Base-by-base conservation (phyloP, 495 filamentous ascomycete genomes). In the Annulohypoxylon maeteangense region DNA sequence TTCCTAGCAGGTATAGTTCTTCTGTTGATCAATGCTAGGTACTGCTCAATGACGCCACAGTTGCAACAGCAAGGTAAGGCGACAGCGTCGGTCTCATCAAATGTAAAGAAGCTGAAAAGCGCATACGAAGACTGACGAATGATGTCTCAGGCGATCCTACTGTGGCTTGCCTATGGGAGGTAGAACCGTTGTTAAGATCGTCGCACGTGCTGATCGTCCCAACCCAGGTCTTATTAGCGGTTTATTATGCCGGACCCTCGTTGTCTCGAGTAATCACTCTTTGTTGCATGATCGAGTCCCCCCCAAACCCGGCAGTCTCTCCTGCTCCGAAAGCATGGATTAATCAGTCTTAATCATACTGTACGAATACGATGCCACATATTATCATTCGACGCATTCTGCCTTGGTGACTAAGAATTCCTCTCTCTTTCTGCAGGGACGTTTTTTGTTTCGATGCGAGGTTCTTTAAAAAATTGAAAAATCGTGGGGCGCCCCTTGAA, bases 191-290 rank as follows among this genome's bases (percentile, higher is more conserved):
- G 62, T 44, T 56, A 66, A 73, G 71, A 74, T 74, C 67, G 67
- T 71, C 67, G 57, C 66, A 74, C 71, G 71, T 74, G 71, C 62
- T 70, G 71, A 74, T 74, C 71, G 71, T 59, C 71, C 62, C 40
- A 73, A 70, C 67, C 71, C 54, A 25, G 71, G 58, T 48, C 71
- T 70, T 74, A 74, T 74, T 67, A 70, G 34, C 29, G 23, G 71
- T 66, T 34, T 74, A 70, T 71, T 74, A 74, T 74, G 71, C 71
- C 71, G 71, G 62, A 16, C 51, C 40, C 56, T 62, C 14, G 50
- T 32, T 70, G 50, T 65, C 65, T 65, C 50, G 62, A 25, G 50
- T 65, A 70, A 59, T 58, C 32, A 31, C 22, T 25, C 32, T 47
- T 11, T 57, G 42, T 23, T 74, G 63, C 67, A 61, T 62, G 62